Evolutionary conservation across 768 basidiomycete genomes (phyloP), one percentile per base, ranked within the genome.

Genomic region (Arthromyces matolae): DNA sequence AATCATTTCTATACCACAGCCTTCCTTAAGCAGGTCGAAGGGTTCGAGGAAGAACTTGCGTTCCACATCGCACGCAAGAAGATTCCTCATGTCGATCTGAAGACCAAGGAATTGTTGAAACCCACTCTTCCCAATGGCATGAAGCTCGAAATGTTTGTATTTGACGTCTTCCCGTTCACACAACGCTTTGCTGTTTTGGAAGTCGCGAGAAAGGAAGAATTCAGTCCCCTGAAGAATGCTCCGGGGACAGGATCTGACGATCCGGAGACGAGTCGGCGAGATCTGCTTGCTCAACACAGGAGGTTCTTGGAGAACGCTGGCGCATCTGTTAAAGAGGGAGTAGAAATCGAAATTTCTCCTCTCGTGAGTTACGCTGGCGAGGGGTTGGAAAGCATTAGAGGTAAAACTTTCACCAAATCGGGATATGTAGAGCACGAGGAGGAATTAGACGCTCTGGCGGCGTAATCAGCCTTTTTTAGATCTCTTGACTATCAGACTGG

Each of bases 21-120:
- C 20, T 98, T 89, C 73, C 79, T 99, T 47, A 79, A 84, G 51
- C 65, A 71, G 33, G 86, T 93, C 42, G 83, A 88, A 57, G 67
- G 76, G 3, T 93, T 95, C 64, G 95, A 97, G 65, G 74, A 81
- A 36, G 73, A 89, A 48, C 89, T 99, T 69, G 86, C 93, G 12
- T 97, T 89, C 81, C 96, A 99, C 72, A 93, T 99, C 59, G 96
- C 96, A 32, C 83, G 87, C 58, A 99, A 99, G 72, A 99, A 98
- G 78, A 98, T 99, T 55, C 76, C 93, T 6, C 80, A 86, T 57
- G 72, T 93, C 53, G 83, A 91, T 61, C 58, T 91, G 49, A 60
- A 76, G 46, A 77, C 78, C 12, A 93, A 90, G 16, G 72, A 81
- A 51, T 20, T 60, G 4, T 67, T 94, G 62, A 94, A 93, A 62